phyloP scores from a whole-genome alignment of 108 stramenopile species.

The Tribonema minus region DNA sequence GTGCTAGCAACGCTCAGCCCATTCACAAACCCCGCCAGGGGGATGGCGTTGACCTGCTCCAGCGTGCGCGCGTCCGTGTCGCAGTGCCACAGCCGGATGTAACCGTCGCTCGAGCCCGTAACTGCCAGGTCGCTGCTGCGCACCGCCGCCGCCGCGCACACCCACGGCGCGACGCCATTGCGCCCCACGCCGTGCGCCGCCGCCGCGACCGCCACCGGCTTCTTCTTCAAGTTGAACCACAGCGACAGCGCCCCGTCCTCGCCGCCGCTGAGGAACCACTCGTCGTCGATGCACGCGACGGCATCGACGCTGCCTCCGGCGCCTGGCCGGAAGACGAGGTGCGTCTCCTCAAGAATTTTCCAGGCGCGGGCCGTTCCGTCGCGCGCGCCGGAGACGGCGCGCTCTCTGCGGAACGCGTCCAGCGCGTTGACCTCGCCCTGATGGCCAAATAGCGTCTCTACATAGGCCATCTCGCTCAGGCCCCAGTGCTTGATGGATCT shows the following conservation, averaged over 20 bases:
- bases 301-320: slow-evolving; percentile 52
- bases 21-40: slow-evolving; percentile 47
- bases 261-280: slow-evolving; percentile 88
- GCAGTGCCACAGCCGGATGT: slow-evolving; percentile 43
- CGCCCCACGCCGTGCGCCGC: slow-evolving; percentile 30
- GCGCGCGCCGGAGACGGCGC: slow-evolving; percentile 73
- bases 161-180: slow-evolving; percentile 40
- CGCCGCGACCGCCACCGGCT: slow-evolving; percentile 62
- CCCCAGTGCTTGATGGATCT: slow-evolving; percentile 46
- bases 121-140: slow-evolving; percentile 48
- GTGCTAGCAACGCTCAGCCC: slow-evolving; percentile 33
- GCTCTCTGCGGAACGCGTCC: slow-evolving; percentile 71
- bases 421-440: slow-evolving; percentile 77
- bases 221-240: slow-evolving; percentile 88
- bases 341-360: slow-evolving; percentile 94
- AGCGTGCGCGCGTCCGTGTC: neutral
- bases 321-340: slow-evolving; percentile 85
- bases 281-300: slow-evolving; percentile 67
- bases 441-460: slow-evolving; percentile 98
- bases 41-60: slow-evolving; percentile 18
- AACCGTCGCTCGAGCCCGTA: slow-evolving; percentile 52
- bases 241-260: slow-evolving; percentile 83
- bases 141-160: slow-evolving; percentile 39
- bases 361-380: slow-evolving; percentile 70
- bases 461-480: slow-evolving; percentile 73